A percentile compares a stretch with the other conserved stretches of the same genome.
Evolutionary conservation across 805 yeast species (phyloP).

Genomic region (Candida suzukii): DNA sequence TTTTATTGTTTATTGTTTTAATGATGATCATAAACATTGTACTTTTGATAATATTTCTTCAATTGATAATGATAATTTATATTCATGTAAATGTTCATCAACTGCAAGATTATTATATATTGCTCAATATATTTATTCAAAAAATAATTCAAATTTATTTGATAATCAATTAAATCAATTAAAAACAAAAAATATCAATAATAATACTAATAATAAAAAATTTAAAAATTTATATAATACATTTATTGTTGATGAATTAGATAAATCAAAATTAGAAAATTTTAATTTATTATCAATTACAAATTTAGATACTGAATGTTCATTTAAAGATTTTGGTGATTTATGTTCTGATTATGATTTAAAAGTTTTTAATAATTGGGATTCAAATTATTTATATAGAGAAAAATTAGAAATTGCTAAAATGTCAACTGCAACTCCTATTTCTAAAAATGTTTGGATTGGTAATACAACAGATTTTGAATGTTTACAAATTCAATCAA

Average conservation of each 20-base stretch:
- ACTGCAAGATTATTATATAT: conserved; percentile 34
- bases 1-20: conserved; percentile 66
- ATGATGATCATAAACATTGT: conserved; percentile 28
- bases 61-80: conserved; percentile 5
- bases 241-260: conserved; percentile 15
- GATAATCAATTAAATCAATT: background rate
- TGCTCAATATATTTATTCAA: conserved; percentile 30
- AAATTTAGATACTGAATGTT: conserved; percentile 14
- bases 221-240: conserved; percentile 19
- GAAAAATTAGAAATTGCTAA: conserved; percentile 79
- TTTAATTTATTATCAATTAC: conserved; percentile 22
- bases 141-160: conserved; percentile 18
- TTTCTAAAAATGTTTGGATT: conserved; percentile 56
- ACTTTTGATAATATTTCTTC: conserved; percentile 1
- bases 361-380: conserved; percentile 51
- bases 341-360: conserved; percentile 30
- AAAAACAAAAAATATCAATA: background rate
- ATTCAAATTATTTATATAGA: conserved; percentile 56
- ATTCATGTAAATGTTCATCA: conserved; percentile 29
- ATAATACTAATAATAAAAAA: background rate
- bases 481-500: conserved; percentile 24
- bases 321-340: conserved; percentile 18
- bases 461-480: conserved; percentile 79
- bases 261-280: conserved; percentile 9
- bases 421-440: conserved; percentile 73